Conservation (phyloP, 768 basidiomycete species). For the Floccularia luteovirens region DNA sequence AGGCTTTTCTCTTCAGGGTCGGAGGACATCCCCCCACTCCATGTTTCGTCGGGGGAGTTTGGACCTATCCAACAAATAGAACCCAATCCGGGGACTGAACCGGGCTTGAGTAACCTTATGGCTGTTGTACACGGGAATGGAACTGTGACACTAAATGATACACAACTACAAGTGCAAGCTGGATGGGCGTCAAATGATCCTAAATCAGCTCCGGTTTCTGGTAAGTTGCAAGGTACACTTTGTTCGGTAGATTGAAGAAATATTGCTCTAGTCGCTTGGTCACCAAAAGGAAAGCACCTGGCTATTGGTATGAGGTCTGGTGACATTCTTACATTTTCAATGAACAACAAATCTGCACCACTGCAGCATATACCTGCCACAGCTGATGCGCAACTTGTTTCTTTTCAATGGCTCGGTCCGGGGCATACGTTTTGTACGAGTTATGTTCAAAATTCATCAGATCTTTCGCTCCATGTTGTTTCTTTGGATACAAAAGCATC, state of each 20-base stretch:
- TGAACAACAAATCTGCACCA: slow-evolving; percentile 41
- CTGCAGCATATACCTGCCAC: slow-evolving; percentile 61
- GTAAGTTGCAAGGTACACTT: slow-evolving; percentile 29
- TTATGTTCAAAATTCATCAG: slow-evolving; percentile 28
- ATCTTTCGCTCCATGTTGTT: slow-evolving; percentile 36
- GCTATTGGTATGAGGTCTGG: slow-evolving; percentile 68
- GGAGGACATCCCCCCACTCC: slow-evolving; percentile 35
- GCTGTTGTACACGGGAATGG: slow-evolving; percentile 45
- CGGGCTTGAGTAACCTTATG: slow-evolving; percentile 44
- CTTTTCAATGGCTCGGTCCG: slow-evolving; percentile 61
- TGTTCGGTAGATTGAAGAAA: slow-evolving; percentile 3
- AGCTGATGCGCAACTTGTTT: slow-evolving; percentile 36
- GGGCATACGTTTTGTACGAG: slow-evolving; percentile 61
- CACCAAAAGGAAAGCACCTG: slow-evolving; percentile 80
- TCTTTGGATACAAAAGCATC: slow-evolving; percentile 34
- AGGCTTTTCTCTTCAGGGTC: slow-evolving; percentile 38
- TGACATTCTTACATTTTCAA: slow-evolving; percentile 61
- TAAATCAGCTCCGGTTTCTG: slow-evolving; percentile 46
- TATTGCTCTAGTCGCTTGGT: slow-evolving; percentile 62
- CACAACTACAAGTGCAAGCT: slow-evolving; percentile 43
- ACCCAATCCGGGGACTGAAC: slow-evolving; percentile 55
- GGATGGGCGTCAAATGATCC: slow-evolving; percentile 44
- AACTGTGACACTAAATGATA: slow-evolving; percentile 55
- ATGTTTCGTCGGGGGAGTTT: slow-evolving; percentile 37
- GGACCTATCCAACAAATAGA: slow-evolving; percentile 44